Evolutionary conservation across 495 filamentous ascomycete genomes (phyloP), one percentile per base, ranked within the genome.

Genomic region (Pyrenula aspistea): DNA sequence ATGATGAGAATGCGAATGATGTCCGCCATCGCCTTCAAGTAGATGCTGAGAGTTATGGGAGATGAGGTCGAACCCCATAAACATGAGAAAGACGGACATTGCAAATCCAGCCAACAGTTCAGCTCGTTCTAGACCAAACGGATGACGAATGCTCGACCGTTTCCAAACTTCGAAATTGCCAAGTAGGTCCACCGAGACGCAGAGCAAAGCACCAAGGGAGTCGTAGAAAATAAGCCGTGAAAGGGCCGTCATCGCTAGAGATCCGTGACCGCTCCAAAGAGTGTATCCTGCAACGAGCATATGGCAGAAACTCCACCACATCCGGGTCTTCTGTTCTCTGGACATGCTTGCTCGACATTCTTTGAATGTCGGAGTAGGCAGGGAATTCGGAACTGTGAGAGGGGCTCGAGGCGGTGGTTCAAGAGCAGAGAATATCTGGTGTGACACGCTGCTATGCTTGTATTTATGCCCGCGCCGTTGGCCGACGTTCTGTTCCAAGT

Each of bases 91-190:
- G 15, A 98, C 84, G 56, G 89, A 91, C 86, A 96, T 91, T 25
- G 90, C 93, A 57, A 98, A 96, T n/a, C 93, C 93, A 51, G 90
- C 91, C 1, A 98, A 76, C 1, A 98, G 91, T 65, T 98, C 93
- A 50, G 88, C 87, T 49, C 93, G 82, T 67, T 95, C 89, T 10
- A 96, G 76, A 19, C 87, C 93, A 66, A 98, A 98, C 2, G 93
- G 94, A 70, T 97, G 91, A 2, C 88, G 84, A 57, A 98, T 88
- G 59, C 83, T 91, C 54, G 88, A 91, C 48, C 93, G 81, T 57
- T 89, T 91, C 94, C 94, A 97, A 2, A 96, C 92, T 65, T 96
- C 92, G 62, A 98, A 98, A 68, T 97, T 97, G 25, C 86, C 81
- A 25, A 95, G 77, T 0, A 97, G 88, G 64, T 97, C 93, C 50